Evolutionary conservation across 306 rosid genomes (phyloP).

Genomic region (Trichosanthes truncata): DNA sequence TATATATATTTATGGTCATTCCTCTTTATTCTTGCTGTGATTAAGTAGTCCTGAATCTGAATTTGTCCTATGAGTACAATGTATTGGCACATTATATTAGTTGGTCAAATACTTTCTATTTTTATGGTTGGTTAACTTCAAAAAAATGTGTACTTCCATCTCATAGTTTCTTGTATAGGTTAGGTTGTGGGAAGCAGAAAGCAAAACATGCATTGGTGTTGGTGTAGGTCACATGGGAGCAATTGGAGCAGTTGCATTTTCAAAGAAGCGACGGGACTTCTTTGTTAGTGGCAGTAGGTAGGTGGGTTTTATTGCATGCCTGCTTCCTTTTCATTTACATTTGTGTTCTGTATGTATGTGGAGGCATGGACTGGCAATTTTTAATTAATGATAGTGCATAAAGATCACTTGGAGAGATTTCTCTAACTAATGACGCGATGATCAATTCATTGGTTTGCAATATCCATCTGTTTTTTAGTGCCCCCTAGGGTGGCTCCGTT

Average conservation of each 20-base stretch:
- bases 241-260: slow-evolving; percentile 85
- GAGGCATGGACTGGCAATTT: neutral
- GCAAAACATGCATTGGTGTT: slow-evolving; percentile 65
- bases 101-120: neutral
- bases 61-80: neutral
- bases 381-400: neutral
- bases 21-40: neutral
- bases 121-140: neutral
- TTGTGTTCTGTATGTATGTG: neutral
- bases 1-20: neutral
- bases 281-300: slow-evolving; percentile 96
- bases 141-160: neutral
- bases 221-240: slow-evolving; percentile 87
- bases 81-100: neutral
- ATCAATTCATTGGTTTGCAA: neutral
- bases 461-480: neutral
- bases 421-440: neutral
- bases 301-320: slow-evolving; percentile 14
- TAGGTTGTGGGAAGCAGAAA: slow-evolving; percentile 88
- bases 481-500: neutral
- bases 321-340: neutral
- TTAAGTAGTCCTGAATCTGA: neutral
- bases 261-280: slow-evolving; percentile 59
- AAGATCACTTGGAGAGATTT: neutral
- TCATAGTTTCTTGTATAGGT: slow-evolving; percentile 47